Base-by-base conservation (phyloP, 225 moss, liverwort and hornwort genomes). In the Takakia lepidozioides region DNA sequence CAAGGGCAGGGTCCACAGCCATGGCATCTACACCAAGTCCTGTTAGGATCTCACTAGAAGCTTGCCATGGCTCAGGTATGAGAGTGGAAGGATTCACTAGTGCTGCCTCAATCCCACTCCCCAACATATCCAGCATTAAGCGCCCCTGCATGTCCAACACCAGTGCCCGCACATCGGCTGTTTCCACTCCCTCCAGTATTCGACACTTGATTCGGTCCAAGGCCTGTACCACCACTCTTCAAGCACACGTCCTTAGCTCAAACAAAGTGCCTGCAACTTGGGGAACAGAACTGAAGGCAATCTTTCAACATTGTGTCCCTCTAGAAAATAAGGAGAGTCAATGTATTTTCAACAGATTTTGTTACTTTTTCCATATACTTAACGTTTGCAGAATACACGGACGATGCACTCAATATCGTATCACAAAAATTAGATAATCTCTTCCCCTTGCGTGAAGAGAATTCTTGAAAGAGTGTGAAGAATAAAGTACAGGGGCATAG, bases 141-240 rank as follows among this genome's bases (percentile, higher is more conserved):
- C 98, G 87, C 56, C 91, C 98, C 70, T 98, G 98, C 98, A 98
- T 98, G 39, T 98, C 98, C 54, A 98, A 63, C 58, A 98, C 91
- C 47, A 98, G 78, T 24, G 87, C 98, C 61, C 87, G 74, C 5
- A 80, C 61, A 57, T 98, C 98, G 19, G 83, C 91, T 45, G 91
- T 82, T 60, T 98, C 91, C 26, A 76, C 74, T 46, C 98, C 91
- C 66, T 98, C 98, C 71, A 98, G 61, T 64, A 91, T 74, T 35
- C 87, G 82, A 62, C 98, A 91, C 69, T 98, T 98, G 8, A 98
- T 56, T 54, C 80, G 77, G 47, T 98, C 98, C 46, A 98, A 64
- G 19, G 87, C 85, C 98, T 98, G 91, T 54, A 65, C 32, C 32
- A 25, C 30, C 27, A 3, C 22, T 19, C 14, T 34, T 35, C 1